Evolutionary conservation across 176 grass and related monocot genomes (phyloP), one percentile per base, ranked within the genome.

Genomic region (Canna indica): DNA sequence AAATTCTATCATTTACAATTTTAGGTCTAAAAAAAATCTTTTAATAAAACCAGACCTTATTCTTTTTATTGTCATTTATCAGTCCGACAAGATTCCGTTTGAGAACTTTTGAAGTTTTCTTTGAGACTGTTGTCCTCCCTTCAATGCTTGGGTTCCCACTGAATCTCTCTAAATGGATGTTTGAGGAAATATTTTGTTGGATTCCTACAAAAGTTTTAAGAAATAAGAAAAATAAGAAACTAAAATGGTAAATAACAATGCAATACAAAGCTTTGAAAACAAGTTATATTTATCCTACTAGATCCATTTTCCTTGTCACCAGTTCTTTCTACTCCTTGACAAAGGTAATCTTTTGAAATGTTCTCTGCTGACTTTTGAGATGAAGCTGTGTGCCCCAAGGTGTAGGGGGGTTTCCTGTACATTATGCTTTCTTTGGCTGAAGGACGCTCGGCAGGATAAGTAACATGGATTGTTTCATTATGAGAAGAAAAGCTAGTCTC

Each of bases 11-110:
- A 29, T 44, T 44, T 44, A 44, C 7, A 5, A 44, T 66, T 39
- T n/a, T 36, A n/a, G 20, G 35, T 54, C 29, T 73, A 73, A 17
- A 73, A 26, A 71, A 59, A 26, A 63, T 68, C 52, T 68, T 27
- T 59, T 26, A 17, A 44, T 60, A 67, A 53, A 87, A 66, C 50
- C 81, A 46, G 75, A 96, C 89, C 89, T 99, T 99, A 62, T 81
- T 86, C 75, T 84, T 93, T 73, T 87, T 99, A 64, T 83, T 99
- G 74, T 93, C 90, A 76, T 99, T 99, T 70, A 99, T 90, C 78
- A 99, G 87, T 38, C 82, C 78, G n/a, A 90, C 82, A 61, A 93
- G 86, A 82, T 76, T 99, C 16, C 73, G 76, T 88, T 90, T 93
- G 38, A 99, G 82, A 83, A 84, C 79, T 74, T 93, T 99, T 67